A percentile compares a stretch with the other conserved stretches of the same genome.
These are phyloP conservation scores for Emmonsiellopsis sp. DNA, from an alignment of 2,329 filamentous ascomycete genomes.

Conservation along the genomic window DNA sequence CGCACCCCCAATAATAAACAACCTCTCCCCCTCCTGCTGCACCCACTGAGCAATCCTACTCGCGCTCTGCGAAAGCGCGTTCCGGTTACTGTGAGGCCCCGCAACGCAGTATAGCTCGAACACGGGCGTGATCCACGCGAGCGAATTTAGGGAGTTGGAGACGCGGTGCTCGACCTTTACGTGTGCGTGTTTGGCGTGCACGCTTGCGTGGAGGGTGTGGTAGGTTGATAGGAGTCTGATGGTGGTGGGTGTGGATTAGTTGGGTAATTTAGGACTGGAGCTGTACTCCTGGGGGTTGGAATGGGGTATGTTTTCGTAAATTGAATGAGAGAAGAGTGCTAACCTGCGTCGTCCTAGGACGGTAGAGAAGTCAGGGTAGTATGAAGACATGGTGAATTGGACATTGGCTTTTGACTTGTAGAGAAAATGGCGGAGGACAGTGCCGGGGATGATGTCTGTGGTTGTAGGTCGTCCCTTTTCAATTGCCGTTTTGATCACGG, in stretches of 20 bases:
- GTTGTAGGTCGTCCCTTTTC: constrained; percentile 61
- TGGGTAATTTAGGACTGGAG: no score
- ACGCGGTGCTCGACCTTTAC: constrained; percentile 79
- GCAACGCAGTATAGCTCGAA: constrained; percentile 97
- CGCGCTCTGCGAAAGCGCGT: constrained; percentile 70
- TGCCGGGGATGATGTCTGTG: constrained; percentile 69
- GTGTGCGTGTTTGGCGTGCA: constrained; percentile 77
- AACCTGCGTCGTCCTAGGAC: constrained; percentile 55
- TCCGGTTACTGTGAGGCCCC: constrained; percentile 55
- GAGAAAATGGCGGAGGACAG: constrained; percentile 78
- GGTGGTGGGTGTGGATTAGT: constrained; percentile 1
- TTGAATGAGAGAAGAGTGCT: constrained; percentile 9
- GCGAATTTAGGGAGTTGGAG: constrained; percentile 62
- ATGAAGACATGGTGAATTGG: constrained; percentile 86
- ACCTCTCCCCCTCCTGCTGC: constrained; percentile 77
- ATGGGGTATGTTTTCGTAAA: no score
- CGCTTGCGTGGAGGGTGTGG: constrained; percentile 68
- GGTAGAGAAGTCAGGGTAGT: constrained; percentile 57
- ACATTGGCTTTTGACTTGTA: constrained; percentile 94
- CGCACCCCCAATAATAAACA: constrained; percentile 97
- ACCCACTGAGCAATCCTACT: constrained; percentile 90
- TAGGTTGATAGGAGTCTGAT: constrained; percentile 69
- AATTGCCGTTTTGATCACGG: constrained; percentile 64
- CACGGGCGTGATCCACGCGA: constrained; percentile 83
- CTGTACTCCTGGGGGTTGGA: no score